Evolutionary conservation across 2,329 filamentous ascomycete genomes (phyloP), one percentile per base, ranked within the genome.

Genomic region (Fusarium nurragi): DNA sequence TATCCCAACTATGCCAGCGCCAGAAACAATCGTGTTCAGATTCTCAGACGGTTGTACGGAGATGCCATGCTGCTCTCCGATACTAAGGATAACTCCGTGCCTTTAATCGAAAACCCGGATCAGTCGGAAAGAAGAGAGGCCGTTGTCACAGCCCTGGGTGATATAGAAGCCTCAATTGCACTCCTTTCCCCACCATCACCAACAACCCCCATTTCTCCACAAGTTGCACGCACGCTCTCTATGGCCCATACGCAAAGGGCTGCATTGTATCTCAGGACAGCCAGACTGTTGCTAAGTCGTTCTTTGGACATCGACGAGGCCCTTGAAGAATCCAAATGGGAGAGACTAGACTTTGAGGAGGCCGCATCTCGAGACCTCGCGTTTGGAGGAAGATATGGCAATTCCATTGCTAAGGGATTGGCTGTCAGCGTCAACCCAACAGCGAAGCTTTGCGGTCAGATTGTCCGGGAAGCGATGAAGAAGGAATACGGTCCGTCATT

Each of bases 1-100:
- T 74, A 86, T 50, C 89, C 90, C 4, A 76, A 79, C 28, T 94
- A 94, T 75, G 90, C 90, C 21, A 91, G 89, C 64, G 89, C 88
- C 7, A 84, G 87, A 56, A 90, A 93, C 74, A 94, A 94, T 76
- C 84, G 90, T 46, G 91, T 89, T 4, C 91, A 94, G 74, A 83
- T 89, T 10, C 69, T 84, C 26, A 79, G 89, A 21, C 80, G 89
- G 44, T 76, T 88, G 54, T 87, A 89, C 63, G 88, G 88, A 12
- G 88, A 90, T 71, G 77, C 79, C 4, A 80, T 88, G 71, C 76
- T 89, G 21, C 74, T 87, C 32, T 68, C 74, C 22, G 73, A 77
- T 22, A 77, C 76, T 14, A 71, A 73, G 0, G 74, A 75, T 41
- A 76, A 72, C 46, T 71, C 77, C 8, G 78, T 75, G 67, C 81